A percentile compares a stretch with the other conserved stretches of the same genome.
Conservation (phyloP, 2,329 filamentous ascomycete species). For the Alternaria sp. region DNA sequence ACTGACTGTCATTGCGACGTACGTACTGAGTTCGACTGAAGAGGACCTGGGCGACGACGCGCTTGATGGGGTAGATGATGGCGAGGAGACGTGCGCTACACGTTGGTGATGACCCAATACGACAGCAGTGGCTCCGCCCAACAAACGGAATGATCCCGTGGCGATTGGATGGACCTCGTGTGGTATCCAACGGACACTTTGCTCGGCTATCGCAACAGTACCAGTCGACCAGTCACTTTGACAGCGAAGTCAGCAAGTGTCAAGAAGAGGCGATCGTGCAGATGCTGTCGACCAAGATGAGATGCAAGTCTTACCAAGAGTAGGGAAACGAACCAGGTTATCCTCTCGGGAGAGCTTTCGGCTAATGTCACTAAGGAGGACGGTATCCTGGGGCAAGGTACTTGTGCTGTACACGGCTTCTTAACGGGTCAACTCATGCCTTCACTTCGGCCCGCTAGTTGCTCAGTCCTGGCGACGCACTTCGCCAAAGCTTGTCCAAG, state of each 20-base stretch:
- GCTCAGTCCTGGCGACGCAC: slow-evolving; percentile 32
- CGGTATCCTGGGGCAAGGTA: slow-evolving; percentile 18
- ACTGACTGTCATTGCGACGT: slow-evolving; percentile 8
- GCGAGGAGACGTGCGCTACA: slow-evolving; percentile 15
- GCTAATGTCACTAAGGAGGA: slow-evolving; percentile 1
- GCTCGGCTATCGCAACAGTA: slow-evolving; percentile 24
- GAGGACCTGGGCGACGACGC: neutral
- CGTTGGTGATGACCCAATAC: slow-evolving; percentile 15
- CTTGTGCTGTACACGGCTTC: slow-evolving; percentile 23
- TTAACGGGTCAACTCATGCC: slow-evolving; percentile 24
- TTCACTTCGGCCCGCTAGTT: slow-evolving; percentile 29
- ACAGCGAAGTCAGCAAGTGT: slow-evolving; percentile 28
- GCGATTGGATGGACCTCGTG: slow-evolving; percentile 27
- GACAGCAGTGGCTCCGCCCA: slow-evolving; percentile 21
- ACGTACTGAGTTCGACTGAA: slow-evolving; percentile 17
- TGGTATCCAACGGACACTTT: slow-evolving; percentile 29
- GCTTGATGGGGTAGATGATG: slow-evolving; percentile 6
- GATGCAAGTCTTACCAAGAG: neutral
- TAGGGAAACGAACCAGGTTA: neutral
- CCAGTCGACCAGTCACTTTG: slow-evolving; percentile 21
- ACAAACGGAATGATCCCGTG: slow-evolving; percentile 36
- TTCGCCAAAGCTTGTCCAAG: slow-evolving; percentile 43
- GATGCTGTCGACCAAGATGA: neutral
- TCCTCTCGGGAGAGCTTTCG: neutral
- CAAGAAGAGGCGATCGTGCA: neutral